Conservation (phyloP, 306 rosid genomes). For the Luffa acutangula region DNA sequence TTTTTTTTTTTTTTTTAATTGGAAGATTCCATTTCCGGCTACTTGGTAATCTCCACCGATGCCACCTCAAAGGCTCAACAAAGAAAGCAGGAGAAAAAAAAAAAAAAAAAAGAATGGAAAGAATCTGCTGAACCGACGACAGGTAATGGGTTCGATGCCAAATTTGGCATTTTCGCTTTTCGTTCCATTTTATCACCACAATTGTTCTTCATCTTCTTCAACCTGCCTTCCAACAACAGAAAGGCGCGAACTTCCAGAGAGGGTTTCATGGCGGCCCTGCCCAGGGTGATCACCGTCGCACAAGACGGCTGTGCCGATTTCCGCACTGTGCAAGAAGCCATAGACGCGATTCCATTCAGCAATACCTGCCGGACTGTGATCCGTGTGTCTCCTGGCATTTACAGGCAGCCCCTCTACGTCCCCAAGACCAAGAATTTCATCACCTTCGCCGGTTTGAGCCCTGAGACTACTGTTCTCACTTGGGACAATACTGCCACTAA, state of each 20-base stretch:
- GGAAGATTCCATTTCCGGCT: neutral
- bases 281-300: constrained; percentile 39
- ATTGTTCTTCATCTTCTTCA: neutral
- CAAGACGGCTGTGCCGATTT: constrained; percentile 61
- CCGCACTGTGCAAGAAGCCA: constrained; percentile 73
- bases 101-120: neutral
- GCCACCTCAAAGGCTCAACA: neutral
- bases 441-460: constrained; percentile 45
- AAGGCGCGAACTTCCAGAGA: neutral
- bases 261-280: constrained; percentile 42
- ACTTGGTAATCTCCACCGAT: neutral
- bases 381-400: constrained; percentile 61
- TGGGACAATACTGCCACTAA: constrained; percentile 78
- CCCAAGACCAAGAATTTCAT: constrained; percentile 83
- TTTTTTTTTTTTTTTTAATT: neutral
- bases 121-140: neutral
- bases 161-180: neutral
- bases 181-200: neutral
- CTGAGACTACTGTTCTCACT: constrained; percentile 60
- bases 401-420: constrained; percentile 65
- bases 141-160: neutral
- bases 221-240: neutral
- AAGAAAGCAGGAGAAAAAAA: neutral
- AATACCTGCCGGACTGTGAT: constrained; percentile 63
- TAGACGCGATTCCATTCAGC: constrained; percentile 66